These are phyloP conservation scores for Marchantia polymorpha DNA, from an alignment of 225 moss, liverwort and hornwort species.

Conservation along the genomic window DNA sequence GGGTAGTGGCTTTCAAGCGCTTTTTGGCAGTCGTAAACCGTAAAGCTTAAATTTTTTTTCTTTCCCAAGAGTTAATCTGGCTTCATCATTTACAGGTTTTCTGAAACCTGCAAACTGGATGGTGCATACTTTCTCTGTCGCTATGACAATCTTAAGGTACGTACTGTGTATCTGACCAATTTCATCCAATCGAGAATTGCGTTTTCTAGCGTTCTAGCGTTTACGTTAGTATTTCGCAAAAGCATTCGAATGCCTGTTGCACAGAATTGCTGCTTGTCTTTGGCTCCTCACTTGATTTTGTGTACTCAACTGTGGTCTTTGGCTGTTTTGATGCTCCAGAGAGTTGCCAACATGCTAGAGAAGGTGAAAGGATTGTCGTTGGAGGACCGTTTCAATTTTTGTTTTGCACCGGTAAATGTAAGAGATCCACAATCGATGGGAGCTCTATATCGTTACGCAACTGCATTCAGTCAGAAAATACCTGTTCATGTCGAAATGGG, in stretches of 20 bases:
- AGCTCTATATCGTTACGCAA: slow-evolving; percentile 80
- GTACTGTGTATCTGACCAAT: neutral
- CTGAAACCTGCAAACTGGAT: slow-evolving; percentile 90
- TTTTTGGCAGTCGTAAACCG: no score
- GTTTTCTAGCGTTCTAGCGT: neutral
- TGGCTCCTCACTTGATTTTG: neutral
- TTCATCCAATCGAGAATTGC: neutral
- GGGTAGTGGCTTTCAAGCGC: no score
- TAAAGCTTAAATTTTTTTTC: no score
- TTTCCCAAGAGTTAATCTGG: no score
- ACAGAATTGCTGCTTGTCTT: neutral
- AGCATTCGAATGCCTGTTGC: no score
- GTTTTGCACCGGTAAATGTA: slow-evolving; percentile 95
- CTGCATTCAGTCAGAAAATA: slow-evolving; percentile 94
- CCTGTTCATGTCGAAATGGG: slow-evolving; percentile 95
- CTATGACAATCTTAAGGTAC: slow-evolving; percentile 93
- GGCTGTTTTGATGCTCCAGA: slow-evolving; percentile 38
- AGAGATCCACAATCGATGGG: slow-evolving; percentile 92
- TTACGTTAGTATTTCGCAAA: no score
- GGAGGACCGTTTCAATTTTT: slow-evolving; percentile 94
- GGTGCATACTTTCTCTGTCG: slow-evolving; percentile 96
- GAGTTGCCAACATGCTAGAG: slow-evolving; percentile 82
- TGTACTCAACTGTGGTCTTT: neutral
- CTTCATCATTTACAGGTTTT: slow-evolving; percentile 51
- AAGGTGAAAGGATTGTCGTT: slow-evolving; percentile 88